phyloP scores from a whole-genome alignment of 1,284 basidiomycete species.

The Irpex sp. region DNA sequence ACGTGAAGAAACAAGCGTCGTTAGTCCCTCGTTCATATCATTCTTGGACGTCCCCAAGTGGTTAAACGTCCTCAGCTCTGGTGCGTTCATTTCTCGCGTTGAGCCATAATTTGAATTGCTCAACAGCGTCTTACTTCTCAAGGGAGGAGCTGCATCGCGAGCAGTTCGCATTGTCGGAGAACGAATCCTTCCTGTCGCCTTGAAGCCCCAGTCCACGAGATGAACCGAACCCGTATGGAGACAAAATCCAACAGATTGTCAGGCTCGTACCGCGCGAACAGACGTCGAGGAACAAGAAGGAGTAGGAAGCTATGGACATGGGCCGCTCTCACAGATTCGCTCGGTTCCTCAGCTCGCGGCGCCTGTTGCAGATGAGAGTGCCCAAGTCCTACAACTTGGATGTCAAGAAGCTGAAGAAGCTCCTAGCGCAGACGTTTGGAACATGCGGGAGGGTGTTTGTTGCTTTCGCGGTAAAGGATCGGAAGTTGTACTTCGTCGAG shows the following conservation, averaged over 20 bases:
- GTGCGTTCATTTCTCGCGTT: too few species aligned
- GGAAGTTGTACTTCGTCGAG: conserved; percentile 56
- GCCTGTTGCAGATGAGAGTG: conserved; percentile 53
- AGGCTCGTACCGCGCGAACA: conserved; percentile 27
- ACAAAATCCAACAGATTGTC: conserved; percentile 57
- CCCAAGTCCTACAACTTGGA: conserved; percentile 21
- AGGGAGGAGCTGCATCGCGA: conserved; percentile 67
- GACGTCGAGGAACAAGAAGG: conserved; percentile 18
- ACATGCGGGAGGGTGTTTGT: conserved; percentile 59
- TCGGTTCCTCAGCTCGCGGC: conserved; percentile 58
- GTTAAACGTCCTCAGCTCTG: too few species aligned
- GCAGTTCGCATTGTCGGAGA: conserved; percentile 50
- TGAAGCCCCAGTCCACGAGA: conserved; percentile 56
- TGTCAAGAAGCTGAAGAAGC: conserved; percentile 29
- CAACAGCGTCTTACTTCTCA: too few species aligned
- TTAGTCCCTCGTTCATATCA: background rate
- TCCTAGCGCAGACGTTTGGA: conserved; percentile 49
- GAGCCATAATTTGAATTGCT: background rate
- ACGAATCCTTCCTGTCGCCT: conserved; percentile 53
- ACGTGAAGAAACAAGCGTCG: conserved; percentile 33
- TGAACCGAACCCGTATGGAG: conserved; percentile 62
- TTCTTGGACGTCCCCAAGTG: too few species aligned
- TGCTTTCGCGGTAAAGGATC: conserved; percentile 59
- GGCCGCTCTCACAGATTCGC: conserved; percentile 59
- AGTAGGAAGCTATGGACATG: conserved; percentile 43